These are phyloP conservation scores for Candida andamanensis DNA, from an alignment of 805 yeast species.

Conservation along the genomic window DNA sequence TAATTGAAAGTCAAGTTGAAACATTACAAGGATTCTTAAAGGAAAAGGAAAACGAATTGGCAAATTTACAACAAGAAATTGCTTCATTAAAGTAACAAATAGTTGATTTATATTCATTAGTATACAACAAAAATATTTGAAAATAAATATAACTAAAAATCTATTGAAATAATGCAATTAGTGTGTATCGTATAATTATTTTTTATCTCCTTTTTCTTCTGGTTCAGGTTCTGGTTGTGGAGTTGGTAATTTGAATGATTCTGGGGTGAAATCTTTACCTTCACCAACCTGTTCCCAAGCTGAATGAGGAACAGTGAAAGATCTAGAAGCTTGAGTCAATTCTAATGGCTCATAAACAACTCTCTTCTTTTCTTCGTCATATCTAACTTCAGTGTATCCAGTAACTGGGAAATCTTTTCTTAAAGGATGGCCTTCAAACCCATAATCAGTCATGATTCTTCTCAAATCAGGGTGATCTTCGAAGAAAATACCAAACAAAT, in stretches of 20 bases:
- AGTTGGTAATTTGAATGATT: constrained; percentile 71
- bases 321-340: constrained; percentile 88
- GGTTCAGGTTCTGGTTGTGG: constrained; percentile 68
- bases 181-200: constrained; percentile 11
- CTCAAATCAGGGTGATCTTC: constrained; percentile 88
- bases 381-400: constrained; percentile 85
- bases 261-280: constrained; percentile 79
- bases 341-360: constrained; percentile 87
- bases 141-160: neutral
- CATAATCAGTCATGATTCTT: constrained; percentile 87
- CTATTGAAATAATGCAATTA: constrained; percentile 2
- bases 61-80: constrained; percentile 41
- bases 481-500: constrained; percentile 80
- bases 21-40: constrained; percentile 65
- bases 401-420: constrained; percentile 92
- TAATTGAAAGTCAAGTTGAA: constrained; percentile 71
- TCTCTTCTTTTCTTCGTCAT: constrained; percentile 87
- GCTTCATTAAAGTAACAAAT: constrained; percentile 13
- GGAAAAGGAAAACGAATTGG: constrained; percentile 58
- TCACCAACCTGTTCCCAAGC: constrained; percentile 92
- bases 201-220: constrained; percentile 31
- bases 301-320: constrained; percentile 81
- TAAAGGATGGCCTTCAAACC: constrained; percentile 88
- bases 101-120: neutral
- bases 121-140: neutral